Evolutionary conservation across 2,329 filamentous ascomycete species (phyloP), one percentile per base, ranked within the genome.

Genomic region (Colletotrichum caudatum): DNA sequence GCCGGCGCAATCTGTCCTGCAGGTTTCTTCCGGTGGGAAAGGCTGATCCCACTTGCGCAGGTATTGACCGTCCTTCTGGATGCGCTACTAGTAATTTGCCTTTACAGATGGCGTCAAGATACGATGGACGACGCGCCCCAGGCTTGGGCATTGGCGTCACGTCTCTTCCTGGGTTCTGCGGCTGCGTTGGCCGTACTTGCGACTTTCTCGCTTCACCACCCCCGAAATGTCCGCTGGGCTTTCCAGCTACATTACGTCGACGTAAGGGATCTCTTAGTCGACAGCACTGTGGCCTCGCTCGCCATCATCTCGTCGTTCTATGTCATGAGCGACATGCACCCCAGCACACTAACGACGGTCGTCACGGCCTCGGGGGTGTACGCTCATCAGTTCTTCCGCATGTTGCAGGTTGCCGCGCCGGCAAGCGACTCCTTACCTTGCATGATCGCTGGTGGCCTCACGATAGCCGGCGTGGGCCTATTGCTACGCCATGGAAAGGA

Each of bases 1-100:
- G 76, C 78, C 1, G 76, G 78, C 44, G 78, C 75, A 44, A 78
- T 81, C 41, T 81, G 79, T 64, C 78, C 79, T 6, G 44, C 70
- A 5, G 77, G 77, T 11, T 44, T 51, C 48, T 35, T 73, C 14
- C 67, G 74, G 51, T 74, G 66, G 60, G 78, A 80, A 63, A 75
- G 78, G 33, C 67, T 78, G 20, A 76, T 76, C 54, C 78, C 79
- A 20, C 70, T 81, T 1, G 77, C 76, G 3, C 79, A 81, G 61
- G 41, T 78, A 35, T 57, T 76, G 23, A 71, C 73, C 61, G 66
- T 79, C n/a, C 70, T 71, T 20, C 69, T 81, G 20, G 80, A 83
- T 58, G 78, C 80, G 20, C 56, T 75, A 11, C 69, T 81, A n/a
- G 67, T 82, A 23, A 74, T 70, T 3, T 74, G 75, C 18, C 64